Evolutionary conservation across 148 eudicot species (phyloP), one percentile per base, ranked within the genome.

Genomic region (Vaccinium corymbosum): DNA sequence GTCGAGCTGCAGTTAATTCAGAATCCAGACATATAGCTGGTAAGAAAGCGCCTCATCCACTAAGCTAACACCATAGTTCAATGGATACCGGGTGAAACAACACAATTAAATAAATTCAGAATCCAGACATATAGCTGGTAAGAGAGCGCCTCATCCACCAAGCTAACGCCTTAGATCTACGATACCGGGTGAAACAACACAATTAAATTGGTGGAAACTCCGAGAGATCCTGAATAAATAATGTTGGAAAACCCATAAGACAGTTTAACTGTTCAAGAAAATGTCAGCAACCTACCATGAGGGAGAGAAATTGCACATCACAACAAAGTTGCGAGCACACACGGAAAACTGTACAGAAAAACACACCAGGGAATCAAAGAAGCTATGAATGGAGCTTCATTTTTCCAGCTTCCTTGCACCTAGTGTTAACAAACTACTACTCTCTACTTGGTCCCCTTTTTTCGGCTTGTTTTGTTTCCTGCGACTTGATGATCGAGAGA

Each of bases 401-500:
- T 48, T 17, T 48, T 20, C 53, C 78, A 42, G 78, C 78, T 20
- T 75, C 78, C 78, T 19, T 48, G 78, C 78, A 20, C 52, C 52
- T 9, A 75, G 53, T 75, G 29, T 22, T 22, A 75, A 46, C 27
- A 75, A 75, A 19, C 53, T 75, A 19, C 53, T 75, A 75, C 52
- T 46, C 55, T 48, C 27, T 46, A 42, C 59, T 81, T 75, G 76
- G 62, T 3, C 57, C 83, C 14, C 75, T 72, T 12, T 62, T 64
- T 52, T 85, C 82, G 32, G n/a, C 81, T 80, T 70, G 77, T 49
- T 87, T 87, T 70, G 61, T 78, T 85, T 86, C 86, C 46, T 22
- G 80, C 74, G 81, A 77, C 32, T 72, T 8, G 84, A n/a, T 10
- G 87, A 73, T 73, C 80, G 71, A n/a, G 86, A 51, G 86, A 51